Conservation (phyloP, 352 stramenopile genomes). For the Phytophthora nicotianae region DNA sequence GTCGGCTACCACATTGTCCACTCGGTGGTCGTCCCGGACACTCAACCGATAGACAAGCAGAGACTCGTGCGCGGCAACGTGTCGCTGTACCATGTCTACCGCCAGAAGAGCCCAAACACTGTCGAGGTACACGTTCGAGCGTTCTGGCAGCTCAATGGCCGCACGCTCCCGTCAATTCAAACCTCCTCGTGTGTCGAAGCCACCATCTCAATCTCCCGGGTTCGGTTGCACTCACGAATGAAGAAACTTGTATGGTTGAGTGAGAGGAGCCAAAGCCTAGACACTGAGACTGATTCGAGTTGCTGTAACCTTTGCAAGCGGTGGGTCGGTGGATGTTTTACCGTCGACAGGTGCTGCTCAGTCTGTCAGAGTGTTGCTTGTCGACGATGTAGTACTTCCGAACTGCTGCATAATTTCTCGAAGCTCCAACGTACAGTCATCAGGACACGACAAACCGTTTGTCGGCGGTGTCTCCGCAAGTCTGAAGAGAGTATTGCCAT, state of each 20-base stretch:
- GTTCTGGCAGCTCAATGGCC: slow-evolving; percentile 34
- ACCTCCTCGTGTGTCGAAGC: slow-evolving; percentile 18
- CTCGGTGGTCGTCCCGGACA: slow-evolving; percentile 32
- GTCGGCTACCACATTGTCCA: slow-evolving; percentile 44
- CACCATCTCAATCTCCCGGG: slow-evolving; percentile 17
- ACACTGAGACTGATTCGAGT: not conserved
- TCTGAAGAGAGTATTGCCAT: slow-evolving; percentile 17
- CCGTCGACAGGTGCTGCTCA: slow-evolving; percentile 24
- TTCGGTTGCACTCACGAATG: slow-evolving; percentile 22
- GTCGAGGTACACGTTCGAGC: slow-evolving; percentile 43
- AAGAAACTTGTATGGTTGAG: slow-evolving; percentile 24
- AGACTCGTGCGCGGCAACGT: slow-evolving; percentile 38
- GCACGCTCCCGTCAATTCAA: slow-evolving; percentile 11
- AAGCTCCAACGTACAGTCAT: slow-evolving; percentile 17
- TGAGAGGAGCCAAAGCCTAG: slow-evolving; percentile 4
- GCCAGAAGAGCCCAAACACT: slow-evolving; percentile 32
- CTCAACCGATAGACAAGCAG: slow-evolving; percentile 22
- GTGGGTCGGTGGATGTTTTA: slow-evolving; percentile 17
- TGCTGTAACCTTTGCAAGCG: slow-evolving; percentile 31
- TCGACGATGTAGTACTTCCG: slow-evolving; percentile 15
- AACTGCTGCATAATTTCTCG: slow-evolving; percentile 23
- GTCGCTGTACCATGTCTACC: slow-evolving; percentile 39
- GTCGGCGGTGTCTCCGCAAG: slow-evolving; percentile 28
- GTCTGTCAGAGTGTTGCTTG: slow-evolving; percentile 33
- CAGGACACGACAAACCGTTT: slow-evolving; percentile 24